Evolutionary conservation across 805 yeast species (phyloP).

Genomic region (Suhomyces xylopsoci): DNA sequence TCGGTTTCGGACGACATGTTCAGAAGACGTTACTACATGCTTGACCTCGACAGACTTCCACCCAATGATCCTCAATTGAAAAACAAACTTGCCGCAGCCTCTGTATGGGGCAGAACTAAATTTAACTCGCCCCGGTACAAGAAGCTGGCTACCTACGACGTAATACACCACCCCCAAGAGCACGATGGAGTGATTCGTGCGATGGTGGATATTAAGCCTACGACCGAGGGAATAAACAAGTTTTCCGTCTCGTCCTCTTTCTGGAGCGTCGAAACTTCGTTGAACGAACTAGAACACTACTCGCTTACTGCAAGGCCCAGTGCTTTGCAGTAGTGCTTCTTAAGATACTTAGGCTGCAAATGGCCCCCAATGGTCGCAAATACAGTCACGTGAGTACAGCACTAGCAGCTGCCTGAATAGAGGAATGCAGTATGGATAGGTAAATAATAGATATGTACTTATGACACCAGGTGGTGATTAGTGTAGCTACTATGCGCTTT

Average conservation of each 20-base stretch:
- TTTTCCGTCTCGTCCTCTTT: conserved; percentile 9
- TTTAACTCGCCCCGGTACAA: conserved; percentile 22
- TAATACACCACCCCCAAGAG: conserved; percentile 2
- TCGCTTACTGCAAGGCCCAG: conserved; percentile 12
- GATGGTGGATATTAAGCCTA: not conserved
- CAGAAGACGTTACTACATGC: conserved; percentile 15
- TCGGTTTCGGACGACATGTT: conserved; percentile 27
- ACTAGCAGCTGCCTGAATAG: not conserved
- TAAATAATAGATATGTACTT: not conserved
- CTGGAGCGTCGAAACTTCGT: conserved; percentile 27
- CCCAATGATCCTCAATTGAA: conserved; percentile 1
- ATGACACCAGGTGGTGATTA: not conserved
- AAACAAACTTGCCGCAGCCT: conserved; percentile 8
- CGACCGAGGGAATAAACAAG: not conserved
- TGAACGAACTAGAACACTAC: conserved; percentile 30
- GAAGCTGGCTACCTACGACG: conserved; percentile 10
- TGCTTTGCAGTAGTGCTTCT: not conserved
- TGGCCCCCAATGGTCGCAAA: not conserved
- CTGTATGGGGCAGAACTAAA: conserved; percentile 16
- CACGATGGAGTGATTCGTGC: not conserved
- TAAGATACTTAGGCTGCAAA: not conserved
- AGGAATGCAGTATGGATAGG: not conserved
- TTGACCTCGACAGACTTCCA: not conserved
- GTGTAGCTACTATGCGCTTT: not conserved
- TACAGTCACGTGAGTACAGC: not conserved